Evolutionary conservation across 1,284 basidiomycete genomes (phyloP).

Genomic region (Malassezia obtusa): DNA sequence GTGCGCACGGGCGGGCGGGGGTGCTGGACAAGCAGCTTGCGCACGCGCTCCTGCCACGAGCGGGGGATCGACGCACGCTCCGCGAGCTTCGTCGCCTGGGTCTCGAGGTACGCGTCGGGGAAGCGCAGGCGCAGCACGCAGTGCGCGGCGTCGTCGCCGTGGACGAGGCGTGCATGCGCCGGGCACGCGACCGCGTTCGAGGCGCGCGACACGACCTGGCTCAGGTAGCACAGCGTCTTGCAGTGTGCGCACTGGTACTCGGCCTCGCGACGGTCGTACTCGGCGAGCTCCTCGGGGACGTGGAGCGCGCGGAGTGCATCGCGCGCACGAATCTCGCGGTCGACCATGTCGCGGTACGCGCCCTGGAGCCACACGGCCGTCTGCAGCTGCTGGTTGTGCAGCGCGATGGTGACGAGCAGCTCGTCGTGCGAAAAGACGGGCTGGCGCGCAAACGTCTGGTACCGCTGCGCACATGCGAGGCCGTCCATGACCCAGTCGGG

Average conservation of each 20-base stretch:
- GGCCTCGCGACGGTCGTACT: slow-evolving; percentile 74
- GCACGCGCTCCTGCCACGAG: slow-evolving; percentile 65
- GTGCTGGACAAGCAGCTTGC: slow-evolving; percentile 55
- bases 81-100: slow-evolving; percentile 34
- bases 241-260: slow-evolving; percentile 90
- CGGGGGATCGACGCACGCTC: slow-evolving; percentile 65
- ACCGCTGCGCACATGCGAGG: slow-evolving; percentile 70
- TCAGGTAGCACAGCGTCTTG: slow-evolving; percentile 90
- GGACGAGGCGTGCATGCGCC: slow-evolving; percentile 70
- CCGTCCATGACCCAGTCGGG: slow-evolving; percentile 88
- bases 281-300: slow-evolving; percentile 53
- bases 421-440: slow-evolving; percentile 99
- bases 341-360: slow-evolving; percentile 76
- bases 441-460: slow-evolving; percentile 76
- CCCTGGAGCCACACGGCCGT: slow-evolving; percentile 72
- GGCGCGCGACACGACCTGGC: slow-evolving; percentile 61
- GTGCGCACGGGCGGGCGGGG: slow-evolving; percentile 64
- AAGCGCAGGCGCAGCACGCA: slow-evolving; percentile 68
- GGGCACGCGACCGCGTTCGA: slow-evolving; percentile 66
- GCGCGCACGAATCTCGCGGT: slow-evolving; percentile 67
- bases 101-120: slow-evolving; percentile 63
- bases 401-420: slow-evolving; percentile 83
- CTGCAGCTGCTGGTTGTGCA: slow-evolving; percentile 82
- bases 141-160: slow-evolving; percentile 58
- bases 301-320: slow-evolving; percentile 51